Percentiles rank a stretch among this genome's conserved stretches.
phyloP scores from a whole-genome alignment of 2,329 filamentous ascomycete species.

The Trichoderma sp. region DNA sequence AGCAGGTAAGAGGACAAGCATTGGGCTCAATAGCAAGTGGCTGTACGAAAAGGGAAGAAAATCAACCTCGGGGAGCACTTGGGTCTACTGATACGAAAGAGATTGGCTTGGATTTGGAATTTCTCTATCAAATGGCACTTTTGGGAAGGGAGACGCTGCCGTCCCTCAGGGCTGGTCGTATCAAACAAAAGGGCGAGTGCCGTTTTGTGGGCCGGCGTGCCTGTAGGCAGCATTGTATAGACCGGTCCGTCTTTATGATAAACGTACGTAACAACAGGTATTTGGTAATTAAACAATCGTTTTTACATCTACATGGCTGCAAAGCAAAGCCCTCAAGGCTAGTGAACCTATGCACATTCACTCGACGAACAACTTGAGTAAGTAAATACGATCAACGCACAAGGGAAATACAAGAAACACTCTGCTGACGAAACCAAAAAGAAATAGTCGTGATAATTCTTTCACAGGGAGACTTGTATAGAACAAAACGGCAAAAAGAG shows the following conservation, averaged over 20 bases:
- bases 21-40: constrained; percentile 90
- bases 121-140: constrained; percentile 4
- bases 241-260: constrained; percentile 16
- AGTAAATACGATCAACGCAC: background rate
- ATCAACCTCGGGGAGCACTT: constrained; percentile 48
- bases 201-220: background rate
- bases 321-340: background rate
- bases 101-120: background rate
- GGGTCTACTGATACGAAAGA: constrained; percentile 37
- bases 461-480: background rate
- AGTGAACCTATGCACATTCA: background rate
- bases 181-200: constrained; percentile 14
- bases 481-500: constrained; percentile 9
- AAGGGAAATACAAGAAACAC: background rate
- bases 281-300: constrained; percentile 14
- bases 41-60: constrained; percentile 80
- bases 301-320: background rate
- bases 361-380: background rate
- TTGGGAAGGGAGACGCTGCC: constrained; percentile 4
- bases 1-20: constrained; percentile 67
- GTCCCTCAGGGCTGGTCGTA: constrained; percentile 21
- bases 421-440: background rate
- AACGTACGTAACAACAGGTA: constrained; percentile 14
- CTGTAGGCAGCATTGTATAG: constrained; percentile 6
- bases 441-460: background rate